A percentile compares a stretch with the other conserved stretches of the same genome.
Evolutionary conservation across 2,329 filamentous ascomycete genomes (phyloP).

Genomic region (Epichloe hybrida): DNA sequence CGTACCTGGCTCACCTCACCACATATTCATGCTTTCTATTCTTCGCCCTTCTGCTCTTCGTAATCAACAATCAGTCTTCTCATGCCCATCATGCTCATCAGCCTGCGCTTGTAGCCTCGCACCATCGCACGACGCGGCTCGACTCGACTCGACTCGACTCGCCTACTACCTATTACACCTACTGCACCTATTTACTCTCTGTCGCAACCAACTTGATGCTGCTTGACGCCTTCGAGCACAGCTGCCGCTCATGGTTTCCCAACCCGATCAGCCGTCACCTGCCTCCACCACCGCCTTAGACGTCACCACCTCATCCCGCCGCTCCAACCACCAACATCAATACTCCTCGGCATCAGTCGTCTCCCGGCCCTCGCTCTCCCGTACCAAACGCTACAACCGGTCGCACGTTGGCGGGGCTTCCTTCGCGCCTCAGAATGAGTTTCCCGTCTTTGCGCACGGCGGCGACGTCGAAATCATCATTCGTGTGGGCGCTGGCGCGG

Average conservation of each 20-base stretch:
- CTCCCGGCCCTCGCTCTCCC: slow-evolving; percentile 45
- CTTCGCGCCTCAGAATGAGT: slow-evolving; percentile 71
- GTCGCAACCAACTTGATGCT: not conserved
- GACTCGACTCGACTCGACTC: not conserved
- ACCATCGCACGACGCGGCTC: no score
- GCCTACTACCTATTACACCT: not conserved
- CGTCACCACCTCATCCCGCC: slow-evolving; percentile 2
- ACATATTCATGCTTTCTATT: no score
- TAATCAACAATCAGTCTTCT: no score
- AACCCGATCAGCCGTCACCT: slow-evolving; percentile 32
- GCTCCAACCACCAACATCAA: not conserved
- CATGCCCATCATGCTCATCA: no score
- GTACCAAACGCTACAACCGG: slow-evolving; percentile 60
- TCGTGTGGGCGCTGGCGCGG: slow-evolving; percentile 41
- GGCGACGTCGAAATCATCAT: slow-evolving; percentile 89
- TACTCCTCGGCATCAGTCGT: slow-evolving; percentile 34
- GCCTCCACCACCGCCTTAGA: slow-evolving; percentile 1
- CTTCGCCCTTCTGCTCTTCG: no score
- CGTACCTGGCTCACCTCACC: not conserved
- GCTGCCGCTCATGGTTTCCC: slow-evolving; percentile 44
- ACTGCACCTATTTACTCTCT: not conserved
- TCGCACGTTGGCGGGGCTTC: slow-evolving; percentile 64
- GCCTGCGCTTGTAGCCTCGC: not conserved
- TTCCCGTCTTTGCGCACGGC: slow-evolving; percentile 77
- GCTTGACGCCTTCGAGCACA: not conserved